A percentile compares a stretch with the other conserved stretches of the same genome.
These are phyloP conservation scores for Fusarium caatingaense DNA, from an alignment of 2,329 filamentous ascomycete species.

Conservation along the genomic window DNA sequence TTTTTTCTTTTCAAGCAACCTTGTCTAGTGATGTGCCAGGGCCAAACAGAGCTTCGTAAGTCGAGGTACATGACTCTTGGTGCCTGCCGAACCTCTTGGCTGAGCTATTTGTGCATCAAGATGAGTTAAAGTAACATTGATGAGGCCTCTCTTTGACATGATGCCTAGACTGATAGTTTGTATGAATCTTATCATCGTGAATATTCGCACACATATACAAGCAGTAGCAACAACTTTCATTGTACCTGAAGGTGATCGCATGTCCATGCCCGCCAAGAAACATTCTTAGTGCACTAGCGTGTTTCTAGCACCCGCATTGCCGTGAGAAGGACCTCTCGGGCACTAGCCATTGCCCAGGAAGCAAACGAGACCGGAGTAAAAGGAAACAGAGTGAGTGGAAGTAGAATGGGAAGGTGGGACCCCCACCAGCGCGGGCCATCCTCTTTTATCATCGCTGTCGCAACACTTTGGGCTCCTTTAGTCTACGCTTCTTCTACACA, in stretches of 20 bases:
- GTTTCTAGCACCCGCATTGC: constrained; percentile 36
- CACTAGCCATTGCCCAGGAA: constrained; percentile 22
- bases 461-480: constrained; percentile 40
- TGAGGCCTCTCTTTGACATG: neutral
- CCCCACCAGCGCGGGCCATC: constrained; percentile 44
- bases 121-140: neutral
- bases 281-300: constrained; percentile 36
- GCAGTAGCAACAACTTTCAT: neutral
- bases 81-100: constrained; percentile 2
- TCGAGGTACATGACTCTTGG: constrained; percentile 22
- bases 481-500: constrained; percentile 36
- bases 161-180: neutral
- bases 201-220: constrained; percentile 12
- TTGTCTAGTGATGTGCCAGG: constrained; percentile 29
- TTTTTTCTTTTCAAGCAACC: constrained; percentile 19
- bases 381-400: neutral
- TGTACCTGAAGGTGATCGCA: constrained; percentile 22
- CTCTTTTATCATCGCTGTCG: constrained; percentile 46
- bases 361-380: constrained; percentile 21
- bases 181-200: neutral
- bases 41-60: constrained; percentile 27
- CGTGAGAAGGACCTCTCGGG: constrained; percentile 8
- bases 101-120: neutral
- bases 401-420: constrained; percentile 27
- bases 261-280: constrained; percentile 22